Percentiles rank a stretch among this genome's conserved stretches.
Conservation (phyloP, 805 yeast species). For the Lachancea mirantina region DNA sequence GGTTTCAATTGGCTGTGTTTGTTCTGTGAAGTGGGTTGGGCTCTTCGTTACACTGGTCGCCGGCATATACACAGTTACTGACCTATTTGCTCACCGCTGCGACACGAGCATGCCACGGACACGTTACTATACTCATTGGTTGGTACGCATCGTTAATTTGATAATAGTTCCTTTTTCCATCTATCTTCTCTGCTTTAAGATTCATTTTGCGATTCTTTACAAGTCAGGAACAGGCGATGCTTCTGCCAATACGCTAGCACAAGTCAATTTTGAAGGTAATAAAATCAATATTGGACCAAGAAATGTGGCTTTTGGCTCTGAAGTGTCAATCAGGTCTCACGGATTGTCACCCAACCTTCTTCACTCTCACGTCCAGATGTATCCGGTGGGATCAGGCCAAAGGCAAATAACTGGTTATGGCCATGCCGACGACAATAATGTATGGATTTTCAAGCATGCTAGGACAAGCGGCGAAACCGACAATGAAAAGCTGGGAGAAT, state of each 20-base stretch:
- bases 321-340: constrained; percentile 45
- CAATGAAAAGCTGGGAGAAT: constrained; percentile 21
- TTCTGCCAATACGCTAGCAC: constrained; percentile 82
- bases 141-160: constrained; percentile 53
- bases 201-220: constrained; percentile 70
- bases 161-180: constrained; percentile 66
- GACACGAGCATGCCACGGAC: constrained; percentile 23
- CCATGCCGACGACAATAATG: constrained; percentile 65
- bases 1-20: constrained; percentile 69
- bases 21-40: constrained; percentile 85
- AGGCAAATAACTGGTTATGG: constrained; percentile 77
- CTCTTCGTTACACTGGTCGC: constrained; percentile 54
- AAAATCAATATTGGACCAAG: constrained; percentile 63
- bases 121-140: constrained; percentile 59
- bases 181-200: constrained; percentile 65
- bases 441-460: constrained; percentile 53
- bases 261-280: constrained; percentile 70
- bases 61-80: constrained; percentile 52
- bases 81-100: constrained; percentile 41
- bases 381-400: constrained; percentile 72
- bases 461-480: constrained; percentile 32
- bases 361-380: constrained; percentile 66
- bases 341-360: constrained; percentile 68
- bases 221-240: constrained; percentile 92
- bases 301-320: constrained; percentile 52